A percentile compares a stretch with the other conserved stretches of the same genome.
Conservation (phyloP, 2,329 filamentous ascomycete species). For the Thermothelomyces thermophilus region DNA sequence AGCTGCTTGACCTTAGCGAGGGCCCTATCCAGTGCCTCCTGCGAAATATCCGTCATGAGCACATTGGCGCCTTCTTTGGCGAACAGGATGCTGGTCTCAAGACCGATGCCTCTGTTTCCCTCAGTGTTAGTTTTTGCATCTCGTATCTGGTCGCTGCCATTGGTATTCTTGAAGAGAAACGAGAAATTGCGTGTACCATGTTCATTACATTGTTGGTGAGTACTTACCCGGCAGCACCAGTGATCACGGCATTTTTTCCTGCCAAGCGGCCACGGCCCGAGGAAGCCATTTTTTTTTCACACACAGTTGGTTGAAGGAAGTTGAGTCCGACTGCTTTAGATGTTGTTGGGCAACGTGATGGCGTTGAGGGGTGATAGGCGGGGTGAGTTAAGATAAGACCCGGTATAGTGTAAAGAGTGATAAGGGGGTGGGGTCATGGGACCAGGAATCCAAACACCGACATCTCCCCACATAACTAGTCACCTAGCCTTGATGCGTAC, state of each 20-base stretch:
- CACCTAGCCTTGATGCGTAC: too few species aligned
- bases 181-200: too few species aligned
- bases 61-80: conserved; percentile 81
- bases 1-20: conserved; percentile 64
- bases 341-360: not conserved
- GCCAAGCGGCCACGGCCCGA: conserved; percentile 42
- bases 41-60: conserved; percentile 79
- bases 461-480: too few species aligned
- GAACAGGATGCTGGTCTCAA: conserved; percentile 87
- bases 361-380: not conserved
- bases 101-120: conserved; percentile 69
- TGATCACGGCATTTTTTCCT: conserved; percentile 65
- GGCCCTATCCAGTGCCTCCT: conserved; percentile 69
- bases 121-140: conserved; percentile 10
- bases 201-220: too few species aligned
- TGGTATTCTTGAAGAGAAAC: too few species aligned
- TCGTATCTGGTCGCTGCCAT: not conserved
- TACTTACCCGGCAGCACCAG: conserved; percentile 78
- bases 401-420: conserved; percentile 3
- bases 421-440: conserved; percentile 9
- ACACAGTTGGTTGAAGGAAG: not conserved
- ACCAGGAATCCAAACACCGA: not conserved
- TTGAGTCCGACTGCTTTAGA: not conserved
- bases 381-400: conserved; percentile 3
- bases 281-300: conserved; percentile 15